phyloP scores from a whole-genome alignment of 768 basidiomycete genomes.

The Phaffia australis region DNA sequence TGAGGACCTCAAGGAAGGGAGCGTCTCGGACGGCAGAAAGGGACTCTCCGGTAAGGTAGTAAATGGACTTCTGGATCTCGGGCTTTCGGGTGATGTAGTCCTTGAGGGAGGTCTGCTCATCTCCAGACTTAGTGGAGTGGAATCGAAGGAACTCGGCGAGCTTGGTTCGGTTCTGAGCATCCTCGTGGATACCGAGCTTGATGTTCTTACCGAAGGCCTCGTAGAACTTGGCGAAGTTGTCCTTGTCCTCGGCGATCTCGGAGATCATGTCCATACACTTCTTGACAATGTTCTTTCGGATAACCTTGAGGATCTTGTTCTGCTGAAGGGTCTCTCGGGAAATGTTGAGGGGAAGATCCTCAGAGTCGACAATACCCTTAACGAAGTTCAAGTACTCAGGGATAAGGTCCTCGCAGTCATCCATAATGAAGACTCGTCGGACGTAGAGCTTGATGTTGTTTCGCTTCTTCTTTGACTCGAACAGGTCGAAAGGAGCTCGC shows the following conservation, averaged over 20 bases:
- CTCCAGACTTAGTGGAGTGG: slow-evolving; percentile 84
- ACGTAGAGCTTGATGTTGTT: slow-evolving; percentile 99
- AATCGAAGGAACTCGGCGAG: slow-evolving; percentile 98
- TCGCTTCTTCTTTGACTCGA: slow-evolving; percentile 99
- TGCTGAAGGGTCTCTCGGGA: slow-evolving; percentile 99
- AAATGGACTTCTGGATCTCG: slow-evolving; percentile 95
- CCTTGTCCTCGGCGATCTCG: slow-evolving; percentile 99
- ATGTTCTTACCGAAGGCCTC: slow-evolving; percentile 97
- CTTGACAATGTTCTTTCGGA: slow-evolving; percentile 38
- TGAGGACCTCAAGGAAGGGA: slow-evolving; percentile 97
- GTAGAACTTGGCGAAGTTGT: slow-evolving; percentile 81
- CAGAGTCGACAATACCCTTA: slow-evolving; percentile 84
- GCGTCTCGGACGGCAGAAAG: slow-evolving; percentile 82
- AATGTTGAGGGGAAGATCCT: slow-evolving; percentile 99
- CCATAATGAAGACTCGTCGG: slow-evolving; percentile 99
- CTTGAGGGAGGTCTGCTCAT: slow-evolving; percentile 88
- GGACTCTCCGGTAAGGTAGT: slow-evolving; percentile 98
- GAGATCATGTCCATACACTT: slow-evolving; percentile 75
- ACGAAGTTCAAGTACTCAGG: slow-evolving; percentile 29
- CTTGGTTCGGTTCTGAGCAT: slow-evolving; percentile 96
- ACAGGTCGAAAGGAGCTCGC: slow-evolving; percentile 97
- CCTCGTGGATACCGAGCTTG: slow-evolving; percentile 99
- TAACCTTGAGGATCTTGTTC: slow-evolving; percentile 99
- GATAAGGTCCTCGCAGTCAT: slow-evolving; percentile 98
- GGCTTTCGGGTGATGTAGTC: slow-evolving; percentile 99